phyloP scores from a whole-genome alignment of 208 protist species.

The Porcisia hertigi region DNA sequence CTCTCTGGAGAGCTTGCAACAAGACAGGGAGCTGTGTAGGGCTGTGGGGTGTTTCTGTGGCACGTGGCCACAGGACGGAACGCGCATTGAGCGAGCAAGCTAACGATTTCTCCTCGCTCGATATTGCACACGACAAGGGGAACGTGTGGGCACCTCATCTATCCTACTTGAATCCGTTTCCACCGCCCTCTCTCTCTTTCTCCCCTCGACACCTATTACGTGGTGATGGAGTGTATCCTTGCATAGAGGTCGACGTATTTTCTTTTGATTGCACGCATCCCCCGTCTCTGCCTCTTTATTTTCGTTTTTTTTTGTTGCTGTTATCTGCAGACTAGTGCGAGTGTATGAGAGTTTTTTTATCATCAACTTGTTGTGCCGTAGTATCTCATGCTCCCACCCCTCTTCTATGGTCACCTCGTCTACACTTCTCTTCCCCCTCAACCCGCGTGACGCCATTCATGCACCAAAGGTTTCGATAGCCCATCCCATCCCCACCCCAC shows the following conservation, averaged over 20 bases:
- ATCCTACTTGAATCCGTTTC: not conserved
- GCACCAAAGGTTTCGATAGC: too few relatives aligned
- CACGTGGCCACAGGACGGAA: not conserved
- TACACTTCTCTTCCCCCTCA: too few relatives aligned
- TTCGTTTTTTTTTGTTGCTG: not conserved
- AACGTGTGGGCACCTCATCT: too few relatives aligned
- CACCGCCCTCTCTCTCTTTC: not conserved
- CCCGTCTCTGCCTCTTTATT: not conserved
- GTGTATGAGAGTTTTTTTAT: not conserved
- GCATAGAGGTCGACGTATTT: not conserved
- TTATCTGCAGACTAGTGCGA: not conserved
- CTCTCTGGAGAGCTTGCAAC: not conserved
- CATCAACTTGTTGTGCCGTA: not conserved
- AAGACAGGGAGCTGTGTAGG: not conserved
- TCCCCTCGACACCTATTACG: not conserved
- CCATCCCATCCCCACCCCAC: too few relatives aligned
- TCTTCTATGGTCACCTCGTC: too few relatives aligned
- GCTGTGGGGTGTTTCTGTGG: not conserved
- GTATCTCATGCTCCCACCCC: too few relatives aligned
- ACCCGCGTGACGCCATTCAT: too few relatives aligned
- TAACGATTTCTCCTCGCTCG: not conserved
- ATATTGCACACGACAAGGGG: too few relatives aligned
- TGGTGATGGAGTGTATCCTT: too few relatives aligned
- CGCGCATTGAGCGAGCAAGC: not conserved
- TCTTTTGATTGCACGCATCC: not conserved